phyloP scores from a whole-genome alignment of 2,329 filamentous ascomycete genomes.

The Pseudogymnoascus sp. region DNA sequence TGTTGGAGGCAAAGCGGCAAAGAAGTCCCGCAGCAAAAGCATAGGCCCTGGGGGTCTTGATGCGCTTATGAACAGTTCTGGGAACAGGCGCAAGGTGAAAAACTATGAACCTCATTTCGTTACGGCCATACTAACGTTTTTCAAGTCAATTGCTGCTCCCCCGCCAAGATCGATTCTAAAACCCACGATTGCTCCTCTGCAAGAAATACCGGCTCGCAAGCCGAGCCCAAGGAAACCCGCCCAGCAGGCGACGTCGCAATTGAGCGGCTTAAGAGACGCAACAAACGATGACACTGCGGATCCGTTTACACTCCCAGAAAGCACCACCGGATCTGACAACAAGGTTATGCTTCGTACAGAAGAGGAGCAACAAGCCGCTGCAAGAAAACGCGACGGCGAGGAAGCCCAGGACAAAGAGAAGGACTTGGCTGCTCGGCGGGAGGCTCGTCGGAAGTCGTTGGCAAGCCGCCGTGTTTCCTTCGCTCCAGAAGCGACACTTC shows the following conservation, averaged over 20 bases:
- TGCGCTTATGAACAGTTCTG: slow-evolving; percentile 64
- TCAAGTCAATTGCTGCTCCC: slow-evolving; percentile 30
- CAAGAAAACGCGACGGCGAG: slow-evolving; percentile 59
- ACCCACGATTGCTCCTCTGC: slow-evolving; percentile 59
- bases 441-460: slow-evolving; percentile 84
- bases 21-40: slow-evolving; percentile 87
- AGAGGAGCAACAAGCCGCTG: slow-evolving; percentile 62
- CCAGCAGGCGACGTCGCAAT: neutral
- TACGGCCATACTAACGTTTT: slow-evolving; percentile 14
- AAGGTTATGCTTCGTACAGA: slow-evolving; percentile 60
- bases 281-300: neutral
- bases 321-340: slow-evolving; percentile 26
- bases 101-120: slow-evolving; percentile 27
- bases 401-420: slow-evolving; percentile 52
- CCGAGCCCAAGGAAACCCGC: slow-evolving; percentile 27
- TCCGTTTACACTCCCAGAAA: neutral
- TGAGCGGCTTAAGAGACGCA: neutral
- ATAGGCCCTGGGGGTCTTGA: slow-evolving; percentile 87
- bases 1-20: slow-evolving; percentile 25
- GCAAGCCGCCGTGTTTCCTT: slow-evolving; percentile 93
- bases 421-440: slow-evolving; percentile 62
- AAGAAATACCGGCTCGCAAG: slow-evolving; percentile 60
- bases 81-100: slow-evolving; percentile 70
- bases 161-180: slow-evolving; percentile 69
- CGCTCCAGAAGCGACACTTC: slow-evolving; percentile 90